Evolutionary conservation across 2,329 filamentous ascomycete species (phyloP), one percentile per base, ranked within the genome.

Genomic region (Zasmidium citrigriseum): DNA sequence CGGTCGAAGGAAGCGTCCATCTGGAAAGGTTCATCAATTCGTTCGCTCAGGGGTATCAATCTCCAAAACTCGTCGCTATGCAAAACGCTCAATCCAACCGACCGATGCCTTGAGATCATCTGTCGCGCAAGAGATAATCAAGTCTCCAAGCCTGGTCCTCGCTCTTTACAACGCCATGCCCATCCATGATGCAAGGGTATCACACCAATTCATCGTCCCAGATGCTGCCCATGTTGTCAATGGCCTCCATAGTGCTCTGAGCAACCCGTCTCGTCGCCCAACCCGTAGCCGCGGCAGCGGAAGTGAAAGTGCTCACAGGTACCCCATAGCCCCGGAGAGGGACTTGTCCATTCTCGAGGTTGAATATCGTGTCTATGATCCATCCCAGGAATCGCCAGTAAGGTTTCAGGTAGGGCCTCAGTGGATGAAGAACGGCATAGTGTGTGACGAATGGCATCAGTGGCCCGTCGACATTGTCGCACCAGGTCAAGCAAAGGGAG

Each of bases 381-480:
- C 44, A 46, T 1, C 20, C 29, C 24, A 57, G 45, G 29, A 45
- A 52, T 52, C 14, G 12, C 21, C 25, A 46, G 14, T 24, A n/a
- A 10, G 41, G 38, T 46, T 25, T 24, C 7, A 54, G 22, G 27
- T 46, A 27, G 18, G 52, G 52, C 41, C 73, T 59, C 4, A 77
- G 67, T 4, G 72, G 73, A 20, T 77, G 70, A 48, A 76, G 82
- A 2, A 84, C 57, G 67, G 86, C 76, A 2, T 82, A 85, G 2
- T 82, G 81, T 4, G 84, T 75, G 4, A 84, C 82, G 59, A 79
- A 83, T 0, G 84, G 84, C 52, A 79, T 83, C 21, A 73, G 67
- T 0, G 84, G 84, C 10, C 82, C 82, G 60, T 83, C 73, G 20
- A 77, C 77, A 46, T 79, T 80, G 49, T 83, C 80, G 66, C 80